These are phyloP conservation scores for Eucommia ulmoides DNA, from an alignment of 257 asterid genomes.

Conservation along the genomic window DNA sequence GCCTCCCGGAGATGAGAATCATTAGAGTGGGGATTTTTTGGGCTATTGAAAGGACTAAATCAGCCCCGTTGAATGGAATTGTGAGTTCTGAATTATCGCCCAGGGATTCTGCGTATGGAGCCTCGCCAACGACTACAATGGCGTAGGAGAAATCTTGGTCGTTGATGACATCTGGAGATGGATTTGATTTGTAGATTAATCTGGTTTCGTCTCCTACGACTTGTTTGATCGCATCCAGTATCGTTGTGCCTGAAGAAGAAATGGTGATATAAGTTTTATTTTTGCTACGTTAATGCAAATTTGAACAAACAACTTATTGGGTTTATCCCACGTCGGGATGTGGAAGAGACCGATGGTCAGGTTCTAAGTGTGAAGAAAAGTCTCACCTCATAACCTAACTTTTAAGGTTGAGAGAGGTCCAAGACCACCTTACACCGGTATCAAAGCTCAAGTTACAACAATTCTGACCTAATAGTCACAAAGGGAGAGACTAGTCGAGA, in stretches of 20 bases:
- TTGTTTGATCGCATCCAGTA: constrained; percentile 66
- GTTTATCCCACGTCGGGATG: too few species aligned
- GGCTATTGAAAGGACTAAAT: constrained; percentile 32
- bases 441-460: too few species aligned
- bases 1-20: constrained; percentile 69
- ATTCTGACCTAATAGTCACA: too few species aligned
- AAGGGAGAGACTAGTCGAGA: too few species aligned
- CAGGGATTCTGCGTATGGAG: constrained; percentile 56
- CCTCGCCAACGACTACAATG: constrained; percentile 70
- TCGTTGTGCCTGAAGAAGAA: constrained; percentile 45
- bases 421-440: too few species aligned
- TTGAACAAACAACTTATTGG: too few species aligned
- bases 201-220: constrained; percentile 40
- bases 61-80: constrained; percentile 49
- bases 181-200: constrained; percentile 44
- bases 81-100: constrained; percentile 59
- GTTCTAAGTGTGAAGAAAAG: too few species aligned
- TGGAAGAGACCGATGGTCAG: too few species aligned
- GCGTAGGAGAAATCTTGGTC: constrained; percentile 43
- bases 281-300: background rate
- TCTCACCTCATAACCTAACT: too few species aligned
- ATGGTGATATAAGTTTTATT: constrained; percentile 5
- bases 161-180: constrained; percentile 31
- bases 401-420: too few species aligned
- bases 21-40: constrained; percentile 44